phyloP scores from a whole-genome alignment of 2,329 filamentous ascomycete genomes.

The Microdochium trichocladiopsis region DNA sequence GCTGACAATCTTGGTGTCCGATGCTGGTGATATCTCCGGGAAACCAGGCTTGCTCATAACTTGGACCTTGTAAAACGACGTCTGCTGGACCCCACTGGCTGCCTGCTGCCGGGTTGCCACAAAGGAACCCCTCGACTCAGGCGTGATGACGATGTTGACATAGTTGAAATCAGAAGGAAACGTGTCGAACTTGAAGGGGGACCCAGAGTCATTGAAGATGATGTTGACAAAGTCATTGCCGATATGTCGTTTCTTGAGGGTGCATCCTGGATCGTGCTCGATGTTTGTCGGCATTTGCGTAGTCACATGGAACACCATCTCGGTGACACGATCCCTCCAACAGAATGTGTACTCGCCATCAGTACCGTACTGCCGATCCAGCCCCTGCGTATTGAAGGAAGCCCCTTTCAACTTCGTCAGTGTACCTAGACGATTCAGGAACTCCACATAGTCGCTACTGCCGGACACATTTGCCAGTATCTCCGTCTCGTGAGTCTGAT shows the following conservation, averaged over 20 bases:
- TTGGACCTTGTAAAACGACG: constrained; percentile 77
- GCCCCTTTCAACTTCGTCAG: constrained; percentile 75
- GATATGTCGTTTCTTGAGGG: constrained; percentile 87
- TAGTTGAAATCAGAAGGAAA: constrained; percentile 95
- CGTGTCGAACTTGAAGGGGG: constrained; percentile 81
- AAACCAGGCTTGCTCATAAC: constrained; percentile 85
- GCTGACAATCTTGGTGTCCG: constrained; percentile 82
- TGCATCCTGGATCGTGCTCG: constrained; percentile 67
- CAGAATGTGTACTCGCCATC: constrained; percentile 88
- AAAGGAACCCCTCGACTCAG: constrained; percentile 73
- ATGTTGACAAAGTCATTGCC: constrained; percentile 98
- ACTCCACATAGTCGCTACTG: constrained; percentile 80
- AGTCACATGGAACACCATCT: constrained; percentile 91
- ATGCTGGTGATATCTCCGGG: constrained; percentile 84
- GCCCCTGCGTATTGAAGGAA: constrained; percentile 85
- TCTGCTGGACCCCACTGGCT: constrained; percentile 24
- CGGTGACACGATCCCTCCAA: constrained; percentile 91
- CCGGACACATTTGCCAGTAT: constrained; percentile 84
- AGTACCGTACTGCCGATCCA: constrained; percentile 68
- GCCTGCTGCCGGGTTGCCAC: constrained; percentile 43
- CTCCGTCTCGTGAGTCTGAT: constrained; percentile 73
- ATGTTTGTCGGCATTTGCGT: constrained; percentile 95
- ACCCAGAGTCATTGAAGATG: constrained; percentile 94
- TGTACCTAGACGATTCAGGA: constrained; percentile 75
- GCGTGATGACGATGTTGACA: constrained; percentile 92